These are phyloP conservation scores for Oenanthe javanica DNA, from an alignment of 140 eudicot species.

Conservation along the genomic window DNA sequence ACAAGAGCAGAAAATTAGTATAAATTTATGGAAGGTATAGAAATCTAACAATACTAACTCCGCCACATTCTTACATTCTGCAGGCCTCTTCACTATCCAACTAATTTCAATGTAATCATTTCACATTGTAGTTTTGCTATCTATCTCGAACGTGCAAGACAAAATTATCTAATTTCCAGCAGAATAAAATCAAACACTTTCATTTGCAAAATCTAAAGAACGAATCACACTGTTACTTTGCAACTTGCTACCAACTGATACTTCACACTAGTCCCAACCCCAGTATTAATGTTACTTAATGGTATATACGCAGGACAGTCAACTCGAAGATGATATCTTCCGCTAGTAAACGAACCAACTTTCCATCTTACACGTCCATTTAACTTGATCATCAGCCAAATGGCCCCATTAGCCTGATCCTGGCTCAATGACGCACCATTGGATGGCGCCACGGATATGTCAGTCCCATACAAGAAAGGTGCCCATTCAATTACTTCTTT, in stretches of 20 bases:
- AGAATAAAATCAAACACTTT: neutral
- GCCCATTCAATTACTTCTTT: conserved; percentile 62
- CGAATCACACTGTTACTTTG: conserved; percentile 43
- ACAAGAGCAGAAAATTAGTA: neutral
- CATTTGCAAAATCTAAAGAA: neutral
- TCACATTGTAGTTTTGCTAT: neutral
- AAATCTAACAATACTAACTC: neutral
- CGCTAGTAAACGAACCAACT: conserved; percentile 51
- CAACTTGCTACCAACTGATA: conserved; percentile 54
- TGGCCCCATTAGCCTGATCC: conserved; percentile 46
- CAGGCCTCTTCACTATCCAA: conserved; percentile 5
- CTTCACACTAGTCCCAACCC: conserved; percentile 44
- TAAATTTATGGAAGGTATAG: neutral
- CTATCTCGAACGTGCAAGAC: neutral
- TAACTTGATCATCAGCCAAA: conserved; percentile 40
- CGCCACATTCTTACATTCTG: neutral
- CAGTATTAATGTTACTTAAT: conserved; percentile 33
- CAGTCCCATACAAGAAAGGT: conserved; percentile 55
- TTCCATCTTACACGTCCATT: conserved; percentile 65
- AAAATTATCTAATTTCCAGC: neutral
- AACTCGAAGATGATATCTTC: conserved; percentile 62
- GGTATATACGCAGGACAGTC: conserved; percentile 60
- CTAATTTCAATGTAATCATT: neutral
- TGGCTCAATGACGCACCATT: conserved; percentile 41
- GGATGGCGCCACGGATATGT: conserved; percentile 77